Evolutionary conservation across 2,329 filamentous ascomycete species (phyloP).

Genomic region (Claviceps fusiformis): DNA sequence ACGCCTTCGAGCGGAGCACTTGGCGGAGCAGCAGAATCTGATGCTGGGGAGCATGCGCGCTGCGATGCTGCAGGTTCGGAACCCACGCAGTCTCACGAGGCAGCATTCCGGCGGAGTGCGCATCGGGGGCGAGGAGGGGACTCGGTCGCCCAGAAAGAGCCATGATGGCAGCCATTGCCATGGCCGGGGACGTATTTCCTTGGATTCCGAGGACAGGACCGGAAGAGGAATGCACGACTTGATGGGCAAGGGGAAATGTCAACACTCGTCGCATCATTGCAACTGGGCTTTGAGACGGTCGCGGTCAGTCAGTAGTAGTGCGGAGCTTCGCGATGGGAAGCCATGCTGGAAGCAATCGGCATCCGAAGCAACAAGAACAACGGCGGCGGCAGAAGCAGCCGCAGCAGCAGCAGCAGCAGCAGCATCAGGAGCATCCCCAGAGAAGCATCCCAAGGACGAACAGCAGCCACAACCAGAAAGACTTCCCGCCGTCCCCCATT

Average conservation of each 20-base stretch:
- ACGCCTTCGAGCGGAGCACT: constrained; percentile 50
- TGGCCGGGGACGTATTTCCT: constrained; percentile 22
- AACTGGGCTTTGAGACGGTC: background rate
- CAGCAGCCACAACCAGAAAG: constrained; percentile 9
- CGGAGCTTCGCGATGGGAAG: too few species aligned
- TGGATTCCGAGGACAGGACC: constrained; percentile 34
- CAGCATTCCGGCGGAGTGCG: constrained; percentile 26
- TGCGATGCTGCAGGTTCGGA: constrained; percentile 16
- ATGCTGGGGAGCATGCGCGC: constrained; percentile 25
- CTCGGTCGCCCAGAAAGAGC: constrained; percentile 22
- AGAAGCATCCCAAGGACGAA: background rate
- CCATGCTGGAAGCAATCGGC: too few species aligned
- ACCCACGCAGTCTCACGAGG: constrained; percentile 10
- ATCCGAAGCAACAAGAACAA: background rate
- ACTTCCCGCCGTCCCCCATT: constrained; percentile 19
- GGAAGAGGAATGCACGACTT: constrained; percentile 34
- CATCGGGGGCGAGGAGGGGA: constrained; percentile 36
- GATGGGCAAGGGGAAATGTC: constrained; percentile 24
- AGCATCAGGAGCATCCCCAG: background rate
- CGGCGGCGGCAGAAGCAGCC: too few species aligned
- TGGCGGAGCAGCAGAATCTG: constrained; percentile 49
- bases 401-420: background rate
- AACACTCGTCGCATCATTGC: constrained; percentile 6
- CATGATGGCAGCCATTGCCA: constrained; percentile 16
- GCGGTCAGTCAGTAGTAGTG: background rate